phyloP scores from a whole-genome alignment of 257 asterid species.

The Solanum sparsipilum region DNA sequence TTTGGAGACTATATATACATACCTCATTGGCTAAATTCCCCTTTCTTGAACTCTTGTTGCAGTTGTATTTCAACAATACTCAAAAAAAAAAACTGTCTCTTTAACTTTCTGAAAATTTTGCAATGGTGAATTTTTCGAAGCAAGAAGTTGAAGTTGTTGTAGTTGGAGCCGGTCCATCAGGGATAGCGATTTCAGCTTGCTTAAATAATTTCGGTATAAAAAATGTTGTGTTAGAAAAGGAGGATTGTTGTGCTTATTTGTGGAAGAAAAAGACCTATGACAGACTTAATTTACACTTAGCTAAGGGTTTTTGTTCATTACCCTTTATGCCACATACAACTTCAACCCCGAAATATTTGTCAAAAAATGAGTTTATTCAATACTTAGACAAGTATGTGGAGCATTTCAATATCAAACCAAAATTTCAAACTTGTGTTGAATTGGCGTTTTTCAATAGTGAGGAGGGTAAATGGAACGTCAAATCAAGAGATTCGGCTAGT shows the following conservation, averaged over 20 bases:
- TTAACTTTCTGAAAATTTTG: not conserved
- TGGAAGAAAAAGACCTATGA: constrained; percentile 50
- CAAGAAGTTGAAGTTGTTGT: constrained; percentile 21
- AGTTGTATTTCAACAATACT: not conserved
- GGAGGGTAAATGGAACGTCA: constrained; percentile 18
- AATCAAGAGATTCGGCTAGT: not conserved
- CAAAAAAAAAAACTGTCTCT: not conserved
- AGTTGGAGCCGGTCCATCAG: constrained; percentile 59
- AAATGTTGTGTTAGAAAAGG: constrained; percentile 43
- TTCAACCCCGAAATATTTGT: constrained; percentile 22
- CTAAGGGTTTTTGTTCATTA: constrained; percentile 40
- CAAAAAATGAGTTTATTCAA: constrained; percentile 21
- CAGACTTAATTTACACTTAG: constrained; percentile 41
- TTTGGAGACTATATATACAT: not conserved
- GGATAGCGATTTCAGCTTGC: constrained; percentile 49
- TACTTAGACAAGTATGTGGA: constrained; percentile 33
- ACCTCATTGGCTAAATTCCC: not conserved
- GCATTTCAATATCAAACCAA: constrained; percentile 8
- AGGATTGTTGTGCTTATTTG: constrained; percentile 43
- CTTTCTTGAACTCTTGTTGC: not conserved
- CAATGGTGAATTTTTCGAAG: not conserved
- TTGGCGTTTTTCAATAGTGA: constrained; percentile 6
- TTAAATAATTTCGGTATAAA: constrained; percentile 24
- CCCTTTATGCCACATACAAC: constrained; percentile 38
- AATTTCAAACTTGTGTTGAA: constrained; percentile 5